Base-by-base conservation (phyloP, 2,329 filamentous ascomycete species). In the Neodidymelliopsis sp. region DNA sequence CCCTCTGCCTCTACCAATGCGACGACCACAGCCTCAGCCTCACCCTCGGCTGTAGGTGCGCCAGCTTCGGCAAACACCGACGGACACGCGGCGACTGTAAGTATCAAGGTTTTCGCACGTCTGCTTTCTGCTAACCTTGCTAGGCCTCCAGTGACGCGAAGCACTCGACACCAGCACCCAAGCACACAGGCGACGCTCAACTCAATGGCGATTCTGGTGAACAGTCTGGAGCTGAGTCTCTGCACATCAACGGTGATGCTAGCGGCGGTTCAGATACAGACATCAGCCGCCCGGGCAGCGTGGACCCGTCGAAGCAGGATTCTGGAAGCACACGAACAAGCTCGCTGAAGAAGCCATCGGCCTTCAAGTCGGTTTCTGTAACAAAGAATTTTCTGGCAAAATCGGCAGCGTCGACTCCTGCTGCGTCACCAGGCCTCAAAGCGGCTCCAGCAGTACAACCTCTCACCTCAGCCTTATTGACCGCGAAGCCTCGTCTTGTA, bases 321-420 rank as follows among this genome's bases (percentile, higher is more conserved):
- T 84, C 81, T 62, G 79, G 80, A 37, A 84, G 90, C 68, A 75
- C 75, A 53, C 84, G 56, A 81, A 86, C 54, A 66, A 75, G 72
- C 54, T 78, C 85, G 13, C 49, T 53, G 55, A 91, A 89, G 80
- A 93, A 90, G 73, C 85, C 86, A 15, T 77, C 86, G 13, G 87
- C 85, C 10, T 94, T 95, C 80, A 95, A 94, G 74, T 84, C 90
- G 13, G 88, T 94, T 36, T 92, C 89, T 4, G 88, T 93, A 59
- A 93, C 92, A 59, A 91, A 89, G 74, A 91, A 84, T 31, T 95
- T 93, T 67, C 79, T 94, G n/a, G 84, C 88, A 52, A 93, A 93
- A 72, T 80, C 84, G 18, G 79, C 76, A 15, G 71, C 82, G n/a
- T 73, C 80, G n/a, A 73, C 77, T 24, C 75, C 81, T 8, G 62